Conservation (phyloP, 2,329 filamentous ascomycete species). For the Macrophomina tecta region DNA sequence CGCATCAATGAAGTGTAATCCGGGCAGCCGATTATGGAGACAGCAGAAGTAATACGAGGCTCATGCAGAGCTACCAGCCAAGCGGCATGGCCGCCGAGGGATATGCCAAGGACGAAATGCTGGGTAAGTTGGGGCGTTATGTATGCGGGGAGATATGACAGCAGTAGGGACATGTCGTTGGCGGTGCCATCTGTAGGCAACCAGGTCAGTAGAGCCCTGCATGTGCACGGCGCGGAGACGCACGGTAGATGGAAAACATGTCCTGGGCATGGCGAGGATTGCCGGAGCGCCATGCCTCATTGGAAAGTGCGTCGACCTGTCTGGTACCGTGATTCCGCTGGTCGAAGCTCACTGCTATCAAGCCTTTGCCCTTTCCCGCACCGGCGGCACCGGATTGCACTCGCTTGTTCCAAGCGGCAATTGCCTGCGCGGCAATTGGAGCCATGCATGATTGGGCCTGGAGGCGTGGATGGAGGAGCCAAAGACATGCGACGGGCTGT, state of each 20-base stretch:
- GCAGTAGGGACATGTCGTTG: slow-evolving; percentile 74
- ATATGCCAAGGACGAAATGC: slow-evolving; percentile 81
- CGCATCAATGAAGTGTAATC: slow-evolving; percentile 83
- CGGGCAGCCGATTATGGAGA: slow-evolving; percentile 85
- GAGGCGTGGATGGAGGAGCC: slow-evolving; percentile 85
- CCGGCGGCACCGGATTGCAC: slow-evolving; percentile 37
- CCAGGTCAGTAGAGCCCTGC: slow-evolving; percentile 27
- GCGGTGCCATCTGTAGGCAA: slow-evolving; percentile 66
- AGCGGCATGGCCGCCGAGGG: slow-evolving; percentile 83
- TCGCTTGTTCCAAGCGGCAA: slow-evolving; percentile 70
- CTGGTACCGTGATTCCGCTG: slow-evolving; percentile 90
- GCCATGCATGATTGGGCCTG: slow-evolving; percentile 75
- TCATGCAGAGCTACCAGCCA: slow-evolving; percentile 86
- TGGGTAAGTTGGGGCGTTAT: slow-evolving; percentile 66
- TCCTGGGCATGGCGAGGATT: slow-evolving; percentile 86
- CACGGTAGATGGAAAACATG: slow-evolving; percentile 81
- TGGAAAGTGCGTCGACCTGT: slow-evolving; percentile 69
- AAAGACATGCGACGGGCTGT: slow-evolving; percentile 75
- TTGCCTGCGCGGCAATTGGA: slow-evolving; percentile 70
- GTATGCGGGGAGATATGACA: slow-evolving; percentile 80
- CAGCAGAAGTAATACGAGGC: slow-evolving; percentile 75
- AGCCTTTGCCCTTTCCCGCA: slow-evolving; percentile 52
- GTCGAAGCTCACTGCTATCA: slow-evolving; percentile 87
- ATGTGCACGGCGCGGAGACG: slow-evolving; percentile 38
- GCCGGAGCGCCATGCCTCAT: slow-evolving; percentile 78